phyloP scores from a whole-genome alignment of 768 basidiomycete genomes.

The Amanita fuliginea region DNA sequence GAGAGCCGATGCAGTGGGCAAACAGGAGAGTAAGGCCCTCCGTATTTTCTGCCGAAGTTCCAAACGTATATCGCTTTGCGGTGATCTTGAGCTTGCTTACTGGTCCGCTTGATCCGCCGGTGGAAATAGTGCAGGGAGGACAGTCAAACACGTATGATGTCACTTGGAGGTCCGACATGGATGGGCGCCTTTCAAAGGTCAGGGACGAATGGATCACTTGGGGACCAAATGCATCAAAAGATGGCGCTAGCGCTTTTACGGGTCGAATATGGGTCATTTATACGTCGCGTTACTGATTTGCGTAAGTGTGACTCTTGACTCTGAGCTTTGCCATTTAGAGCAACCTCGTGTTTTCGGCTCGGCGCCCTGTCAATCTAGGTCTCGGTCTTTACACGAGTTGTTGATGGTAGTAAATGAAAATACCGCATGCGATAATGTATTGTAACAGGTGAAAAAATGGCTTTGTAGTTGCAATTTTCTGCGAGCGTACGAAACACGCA shows the following conservation, averaged over 20 bases:
- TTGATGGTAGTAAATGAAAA: constrained; percentile 1
- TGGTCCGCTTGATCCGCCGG: not conserved
- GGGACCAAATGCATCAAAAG: not conserved
- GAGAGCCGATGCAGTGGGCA: constrained; percentile 35
- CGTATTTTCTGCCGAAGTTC: constrained; percentile 14
- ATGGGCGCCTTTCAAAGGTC: too few relatives aligned
- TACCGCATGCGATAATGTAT: not conserved
- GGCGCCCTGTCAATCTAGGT: constrained; percentile 2
- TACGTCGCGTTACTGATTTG: constrained; percentile 3
- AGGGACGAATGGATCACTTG: not conserved
- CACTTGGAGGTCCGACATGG: constrained; percentile 2
- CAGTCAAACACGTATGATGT: constrained; percentile 2
- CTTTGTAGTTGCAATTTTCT: not conserved
- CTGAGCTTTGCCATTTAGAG: not conserved
- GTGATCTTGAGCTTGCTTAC: constrained; percentile 24
- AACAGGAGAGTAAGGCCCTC: constrained; percentile 34
- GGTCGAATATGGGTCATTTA: not conserved
- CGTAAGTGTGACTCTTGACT: not conserved
- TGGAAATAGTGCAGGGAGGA: not conserved
- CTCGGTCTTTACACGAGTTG: not conserved
- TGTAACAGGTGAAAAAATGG: not conserved
- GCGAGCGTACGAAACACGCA: not conserved
- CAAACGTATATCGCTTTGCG: constrained; percentile 30
- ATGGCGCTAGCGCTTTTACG: not conserved
- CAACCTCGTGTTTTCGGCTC: not conserved